These are phyloP conservation scores for Aphanocladium album DNA, from an alignment of 2,329 filamentous ascomycete species.

Conservation along the genomic window DNA sequence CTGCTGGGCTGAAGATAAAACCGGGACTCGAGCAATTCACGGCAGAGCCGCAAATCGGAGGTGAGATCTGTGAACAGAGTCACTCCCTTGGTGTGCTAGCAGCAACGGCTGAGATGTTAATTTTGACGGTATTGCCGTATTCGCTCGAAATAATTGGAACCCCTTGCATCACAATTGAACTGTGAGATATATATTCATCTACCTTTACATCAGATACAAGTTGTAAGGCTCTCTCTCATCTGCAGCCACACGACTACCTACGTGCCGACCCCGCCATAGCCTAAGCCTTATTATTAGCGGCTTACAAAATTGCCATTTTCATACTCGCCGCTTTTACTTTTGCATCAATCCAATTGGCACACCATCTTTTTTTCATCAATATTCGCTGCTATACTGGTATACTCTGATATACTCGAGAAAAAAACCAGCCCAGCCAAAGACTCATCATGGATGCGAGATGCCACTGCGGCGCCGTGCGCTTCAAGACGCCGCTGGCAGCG, in stretches of 20 bases:
- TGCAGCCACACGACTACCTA: background rate
- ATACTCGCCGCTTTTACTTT: background rate
- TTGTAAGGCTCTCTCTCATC: background rate
- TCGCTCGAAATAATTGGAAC: too few species aligned
- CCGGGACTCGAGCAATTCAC: background rate
- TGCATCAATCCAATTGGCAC: background rate
- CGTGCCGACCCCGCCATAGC: background rate
- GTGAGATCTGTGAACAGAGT: background rate
- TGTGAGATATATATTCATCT: too few species aligned
- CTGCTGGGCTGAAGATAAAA: too few species aligned
- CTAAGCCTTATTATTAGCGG: background rate
- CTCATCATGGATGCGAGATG: conserved; percentile 53
- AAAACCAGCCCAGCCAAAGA: background rate
- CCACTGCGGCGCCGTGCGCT: conserved; percentile 59
- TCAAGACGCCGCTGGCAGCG: conserved; percentile 54
- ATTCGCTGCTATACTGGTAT: background rate
- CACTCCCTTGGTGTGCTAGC: background rate
- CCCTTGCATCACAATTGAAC: too few species aligned
- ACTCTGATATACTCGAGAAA: background rate
- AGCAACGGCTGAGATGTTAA: background rate
- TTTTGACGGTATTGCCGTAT: background rate
- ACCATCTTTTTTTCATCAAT: background rate
- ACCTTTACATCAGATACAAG: too few species aligned
- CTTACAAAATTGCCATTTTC: background rate
- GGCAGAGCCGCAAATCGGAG: conserved; percentile 8